These are phyloP conservation scores for Solanum pennellii DNA, from an alignment of 257 asterid genomes.

Conservation along the genomic window DNA sequence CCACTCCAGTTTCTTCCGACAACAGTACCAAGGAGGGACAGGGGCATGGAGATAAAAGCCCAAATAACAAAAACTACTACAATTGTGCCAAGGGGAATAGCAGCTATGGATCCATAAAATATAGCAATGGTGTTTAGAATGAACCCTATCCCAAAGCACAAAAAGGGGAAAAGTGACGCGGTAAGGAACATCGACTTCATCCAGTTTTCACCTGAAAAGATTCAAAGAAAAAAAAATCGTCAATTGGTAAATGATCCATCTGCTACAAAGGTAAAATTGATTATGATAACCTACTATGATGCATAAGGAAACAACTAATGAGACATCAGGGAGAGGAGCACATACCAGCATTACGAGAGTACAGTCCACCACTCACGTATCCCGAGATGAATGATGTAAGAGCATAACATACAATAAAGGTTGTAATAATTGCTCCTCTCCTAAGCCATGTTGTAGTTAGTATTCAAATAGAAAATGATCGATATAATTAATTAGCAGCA, in stretches of 20 bases:
- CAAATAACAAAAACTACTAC: conserved; percentile 62
- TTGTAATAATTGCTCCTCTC: conserved; percentile 78
- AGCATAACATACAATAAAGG: conserved; percentile 65
- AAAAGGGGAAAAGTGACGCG: conserved; percentile 71
- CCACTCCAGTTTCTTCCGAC: conserved; percentile 79
- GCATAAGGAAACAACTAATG: not conserved
- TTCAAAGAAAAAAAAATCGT: not conserved
- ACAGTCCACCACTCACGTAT: conserved; percentile 74
- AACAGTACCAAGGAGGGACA: conserved; percentile 76
- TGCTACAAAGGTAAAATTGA: not conserved
- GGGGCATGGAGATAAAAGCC: conserved; percentile 74
- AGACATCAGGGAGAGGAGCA: not conserved
- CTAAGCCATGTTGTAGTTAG: conserved; percentile 19
- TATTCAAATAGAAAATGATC: not conserved
- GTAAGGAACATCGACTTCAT: conserved; percentile 72
- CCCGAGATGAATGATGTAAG: conserved; percentile 82
- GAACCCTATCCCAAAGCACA: conserved; percentile 62
- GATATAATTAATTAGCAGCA: not conserved
- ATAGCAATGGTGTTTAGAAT: conserved; percentile 64
- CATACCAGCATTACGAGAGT: conserved; percentile 71
- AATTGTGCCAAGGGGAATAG: conserved; percentile 68
- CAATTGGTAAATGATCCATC: not conserved
- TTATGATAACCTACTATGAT: not conserved
- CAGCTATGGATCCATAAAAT: conserved; percentile 65
- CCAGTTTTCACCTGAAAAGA: conserved; percentile 64